Percentiles rank a stretch among this genome's conserved stretches.
These are phyloP conservation scores for Nannizzia gypsea DNA, from an alignment of 2,329 filamentous ascomycete species.

Conservation along the genomic window DNA sequence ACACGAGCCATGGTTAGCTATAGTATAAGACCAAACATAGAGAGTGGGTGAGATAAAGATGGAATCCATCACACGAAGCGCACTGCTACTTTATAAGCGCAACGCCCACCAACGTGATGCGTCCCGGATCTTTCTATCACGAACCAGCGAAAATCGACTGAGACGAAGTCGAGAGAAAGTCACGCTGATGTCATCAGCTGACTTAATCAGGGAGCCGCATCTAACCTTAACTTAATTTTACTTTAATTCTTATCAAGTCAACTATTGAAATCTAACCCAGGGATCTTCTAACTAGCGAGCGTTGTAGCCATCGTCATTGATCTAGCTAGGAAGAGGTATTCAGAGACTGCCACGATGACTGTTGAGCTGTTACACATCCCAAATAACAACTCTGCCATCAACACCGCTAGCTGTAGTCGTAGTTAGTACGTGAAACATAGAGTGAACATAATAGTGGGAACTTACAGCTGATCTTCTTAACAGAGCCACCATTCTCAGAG, in stretches of 20 bases:
- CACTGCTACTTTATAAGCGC: not conserved
- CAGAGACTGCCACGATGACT: not conserved
- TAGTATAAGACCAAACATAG: not conserved
- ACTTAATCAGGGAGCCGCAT: constrained; percentile 1
- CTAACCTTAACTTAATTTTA: not conserved
- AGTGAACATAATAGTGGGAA: constrained; percentile 7
- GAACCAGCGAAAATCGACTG: not conserved
- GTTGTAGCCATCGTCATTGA: too few species aligned
- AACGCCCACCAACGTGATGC: not conserved
- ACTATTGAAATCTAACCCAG: too few species aligned
- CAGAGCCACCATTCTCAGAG: constrained; percentile 50
- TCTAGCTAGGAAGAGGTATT: too few species aligned
- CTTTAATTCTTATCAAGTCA: too few species aligned
- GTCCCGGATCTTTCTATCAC: not conserved
- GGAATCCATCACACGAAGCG: not conserved
- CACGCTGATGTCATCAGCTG: not conserved
- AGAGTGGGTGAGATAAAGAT: not conserved
- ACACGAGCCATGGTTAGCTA: not conserved
- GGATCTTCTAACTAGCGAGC: too few species aligned
- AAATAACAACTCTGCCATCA: constrained; percentile 71
- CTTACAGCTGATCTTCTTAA: constrained; percentile 81
- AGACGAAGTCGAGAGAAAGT: not conserved
- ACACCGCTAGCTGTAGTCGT: constrained; percentile 57
- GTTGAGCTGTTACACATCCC: constrained; percentile 45
- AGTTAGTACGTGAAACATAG: constrained; percentile 10